A percentile compares a stretch with the other conserved stretches of the same genome.
Conservation (phyloP, 2,329 filamentous ascomycete genomes). For the Clarireedia monteithiana region DNA sequence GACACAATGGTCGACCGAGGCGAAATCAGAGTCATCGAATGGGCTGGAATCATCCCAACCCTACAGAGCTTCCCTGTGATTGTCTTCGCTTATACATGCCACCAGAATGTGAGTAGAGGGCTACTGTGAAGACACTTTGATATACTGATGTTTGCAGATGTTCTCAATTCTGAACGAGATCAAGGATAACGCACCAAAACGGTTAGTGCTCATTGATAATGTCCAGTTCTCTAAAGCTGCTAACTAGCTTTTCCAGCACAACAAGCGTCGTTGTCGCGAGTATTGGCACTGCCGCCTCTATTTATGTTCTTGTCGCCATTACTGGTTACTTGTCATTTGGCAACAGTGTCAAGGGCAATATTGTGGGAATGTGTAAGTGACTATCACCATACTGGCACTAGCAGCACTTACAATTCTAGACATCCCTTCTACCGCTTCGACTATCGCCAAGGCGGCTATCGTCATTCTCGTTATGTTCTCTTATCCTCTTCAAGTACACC, state of each 20-base stretch:
- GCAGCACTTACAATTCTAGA: slow-evolving; percentile 35
- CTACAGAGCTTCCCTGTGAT: slow-evolving; percentile 88
- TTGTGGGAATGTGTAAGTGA: slow-evolving; percentile 78
- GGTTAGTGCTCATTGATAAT: slow-evolving; percentile 24
- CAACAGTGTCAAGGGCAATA: slow-evolving; percentile 82
- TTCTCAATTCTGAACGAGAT: slow-evolving; percentile 98
- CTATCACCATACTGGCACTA: neutral
- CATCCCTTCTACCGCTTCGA: slow-evolving; percentile 69
- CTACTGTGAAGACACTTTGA: too few species aligned
- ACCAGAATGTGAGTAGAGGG: slow-evolving; percentile 69
- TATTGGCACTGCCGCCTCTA: slow-evolving; percentile 77
- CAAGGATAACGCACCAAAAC: slow-evolving; percentile 65
- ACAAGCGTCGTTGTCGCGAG: slow-evolving; percentile 73
- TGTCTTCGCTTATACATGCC: slow-evolving; percentile 98
- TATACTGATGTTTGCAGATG: slow-evolving; percentile 56
- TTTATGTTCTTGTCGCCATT: slow-evolving; percentile 87
- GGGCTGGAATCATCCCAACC: slow-evolving; percentile 70
- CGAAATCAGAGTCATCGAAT: slow-evolving; percentile 66
- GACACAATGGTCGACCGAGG: slow-evolving; percentile 70
- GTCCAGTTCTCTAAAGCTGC: neutral
- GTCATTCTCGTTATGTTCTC: slow-evolving; percentile 95
- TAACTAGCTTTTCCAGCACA: slow-evolving; percentile 41
- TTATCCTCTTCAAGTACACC: slow-evolving; percentile 90
- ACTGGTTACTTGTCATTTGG: slow-evolving; percentile 96
- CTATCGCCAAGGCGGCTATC: slow-evolving; percentile 90